Base-by-base conservation (phyloP, 139 green algal species). In the Spirogloea muscicola region DNA sequence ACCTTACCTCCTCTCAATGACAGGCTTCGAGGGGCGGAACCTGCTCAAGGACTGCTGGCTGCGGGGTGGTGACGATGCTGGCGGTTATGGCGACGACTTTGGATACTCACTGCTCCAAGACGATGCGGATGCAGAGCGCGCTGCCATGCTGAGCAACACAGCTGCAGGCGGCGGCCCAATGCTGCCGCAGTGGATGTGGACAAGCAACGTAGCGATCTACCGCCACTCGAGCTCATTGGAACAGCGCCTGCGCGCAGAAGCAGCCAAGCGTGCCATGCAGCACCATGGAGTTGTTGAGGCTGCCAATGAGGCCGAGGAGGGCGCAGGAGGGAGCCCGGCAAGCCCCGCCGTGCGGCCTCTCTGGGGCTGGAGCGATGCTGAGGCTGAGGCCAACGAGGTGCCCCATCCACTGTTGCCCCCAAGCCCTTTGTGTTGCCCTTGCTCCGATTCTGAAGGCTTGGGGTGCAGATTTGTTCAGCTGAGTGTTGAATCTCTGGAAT, bases 111-210 rank as follows among this genome's bases (percentile, higher is more conserved):
- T n/a, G n/a, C n/a, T n/a, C n/a, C n/a, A n/a, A n/a, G n/a, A n/a
- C n/a, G n/a, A n/a, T n/a, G n/a, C n/a, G n/a, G n/a, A n/a, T n/a
- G n/a, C n/a, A n/a, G n/a, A n/a, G n/a, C n/a, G n/a, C n/a, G n/a
- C n/a, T n/a, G n/a, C n/a, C n/a, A n/a, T n/a, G n/a, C n/a, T n/a
- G n/a, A n/a, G n/a, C n/a, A n/a, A n/a, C n/a, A n/a, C n/a, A n/a
- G 57, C 10, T 38, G 55, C n/a, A 27, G 55, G 18, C 0, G 55
- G n/a, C n/a, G n/a, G 55, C 7, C 2, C n/a, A 31, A 34, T 37
- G 36, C 25, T 78, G 10, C 70, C 70, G 31, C 70, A 78, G 70
- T 78, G 70, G 70, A 71, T 74, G 57, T 78, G 70, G 70, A 78
- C 39, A 29, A 41, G 25, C 10, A 10, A 74, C 49, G 43, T 74